Conservation (phyloP, 1,139 yeast genomes). For the Magnusiomyces fungicola region DNA sequence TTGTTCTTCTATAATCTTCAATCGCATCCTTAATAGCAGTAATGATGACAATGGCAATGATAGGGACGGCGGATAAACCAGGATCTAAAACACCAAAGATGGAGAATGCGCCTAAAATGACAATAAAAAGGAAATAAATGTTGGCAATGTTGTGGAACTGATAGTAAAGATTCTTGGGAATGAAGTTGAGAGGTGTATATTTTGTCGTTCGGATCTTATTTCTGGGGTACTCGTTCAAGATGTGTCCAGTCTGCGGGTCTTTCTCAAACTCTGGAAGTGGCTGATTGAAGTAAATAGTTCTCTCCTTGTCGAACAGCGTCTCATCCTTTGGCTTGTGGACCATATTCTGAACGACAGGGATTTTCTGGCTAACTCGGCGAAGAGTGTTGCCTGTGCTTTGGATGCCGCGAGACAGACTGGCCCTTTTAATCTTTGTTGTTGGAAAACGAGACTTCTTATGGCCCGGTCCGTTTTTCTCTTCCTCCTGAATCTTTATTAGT, state of each 20-base stretch:
- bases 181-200: slow-evolving; percentile 79
- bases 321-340: slow-evolving; percentile 6
- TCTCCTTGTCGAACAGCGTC: slow-evolving; percentile 13
- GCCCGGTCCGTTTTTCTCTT: background rate
- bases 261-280: slow-evolving; percentile 53
- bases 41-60: slow-evolving; percentile 81
- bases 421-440: background rate
- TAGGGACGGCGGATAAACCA: slow-evolving; percentile 87
- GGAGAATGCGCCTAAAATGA: slow-evolving; percentile 68
- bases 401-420: slow-evolving; percentile 2
- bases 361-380: slow-evolving; percentile 11
- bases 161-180: slow-evolving; percentile 68
- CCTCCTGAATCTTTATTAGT: background rate
- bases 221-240: slow-evolving; percentile 46
- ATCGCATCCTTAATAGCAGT: slow-evolving; percentile 92
- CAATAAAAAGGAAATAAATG: slow-evolving; percentile 67
- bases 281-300: slow-evolving; percentile 51
- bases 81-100: slow-evolving; percentile 91
- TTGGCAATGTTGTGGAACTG: slow-evolving; percentile 87
- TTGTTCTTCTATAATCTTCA: slow-evolving; percentile 83
- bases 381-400: slow-evolving; percentile 9
- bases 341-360: slow-evolving; percentile 10
- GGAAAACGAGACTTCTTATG: slow-evolving; percentile 2
- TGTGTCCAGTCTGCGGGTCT: slow-evolving; percentile 45
- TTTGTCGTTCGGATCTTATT: slow-evolving; percentile 90